phyloP scores from a whole-genome alignment of 345 rosid genomes.

The Capsella bursapastoris region DNA sequence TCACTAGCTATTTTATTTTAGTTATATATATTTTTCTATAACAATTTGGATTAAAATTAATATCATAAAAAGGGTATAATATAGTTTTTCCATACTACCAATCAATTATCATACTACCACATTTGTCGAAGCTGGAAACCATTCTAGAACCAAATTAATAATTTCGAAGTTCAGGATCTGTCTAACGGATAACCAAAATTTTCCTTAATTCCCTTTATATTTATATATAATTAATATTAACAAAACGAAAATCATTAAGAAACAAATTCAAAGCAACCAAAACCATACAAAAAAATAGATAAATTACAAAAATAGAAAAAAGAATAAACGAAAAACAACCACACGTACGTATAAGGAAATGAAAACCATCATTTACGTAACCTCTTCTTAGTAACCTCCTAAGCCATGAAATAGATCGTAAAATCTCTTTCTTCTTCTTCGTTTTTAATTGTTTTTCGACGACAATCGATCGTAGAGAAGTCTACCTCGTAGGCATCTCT shows the following conservation, averaged over 20 bases:
- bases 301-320: slow-evolving; percentile 41
- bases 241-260: slow-evolving; percentile 7
- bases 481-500: slow-evolving; percentile 43
- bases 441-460: slow-evolving; percentile 31
- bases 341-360: slow-evolving; percentile 38
- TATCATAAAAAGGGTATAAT: no score
- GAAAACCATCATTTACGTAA: slow-evolving; percentile 35
- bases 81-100: no score
- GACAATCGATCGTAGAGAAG: slow-evolving; percentile 33
- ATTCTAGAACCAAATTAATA: no score
- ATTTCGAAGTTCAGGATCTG: no score
- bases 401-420: slow-evolving; percentile 43
- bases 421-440: slow-evolving; percentile 15
- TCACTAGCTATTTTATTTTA: no score
- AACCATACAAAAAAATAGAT: slow-evolving; percentile 38
- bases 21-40: no score
- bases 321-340: slow-evolving; percentile 32
- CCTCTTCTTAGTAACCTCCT: slow-evolving; percentile 37
- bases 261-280: slow-evolving; percentile 29
- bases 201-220: slow-evolving; percentile 2
- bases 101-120: no score
- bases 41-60: no score
- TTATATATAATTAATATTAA: background rate
- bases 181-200: background rate
- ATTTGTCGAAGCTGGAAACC: no score